Evolutionary conservation across 176 grass and related monocot species (phyloP).

Genomic region (Aegilops sharonensis): DNA sequence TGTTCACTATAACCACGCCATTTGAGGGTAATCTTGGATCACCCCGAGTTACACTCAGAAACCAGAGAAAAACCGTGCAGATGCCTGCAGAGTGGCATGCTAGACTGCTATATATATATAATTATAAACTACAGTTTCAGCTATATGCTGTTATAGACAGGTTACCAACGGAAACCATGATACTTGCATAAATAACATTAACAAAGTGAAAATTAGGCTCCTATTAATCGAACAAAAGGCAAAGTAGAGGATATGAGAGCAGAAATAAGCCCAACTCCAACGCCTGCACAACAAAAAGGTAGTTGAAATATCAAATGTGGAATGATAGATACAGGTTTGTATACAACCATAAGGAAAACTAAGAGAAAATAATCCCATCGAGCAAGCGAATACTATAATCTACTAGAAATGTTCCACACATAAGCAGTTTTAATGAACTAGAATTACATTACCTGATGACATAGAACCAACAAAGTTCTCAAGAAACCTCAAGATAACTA

Average conservation of each 20-base stretch:
- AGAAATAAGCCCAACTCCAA: constrained; percentile 66
- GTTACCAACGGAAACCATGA: neutral
- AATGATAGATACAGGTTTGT: neutral
- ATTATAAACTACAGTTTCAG: neutral
- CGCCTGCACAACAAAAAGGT: constrained; percentile 37
- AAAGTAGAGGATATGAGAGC: constrained; percentile 69
- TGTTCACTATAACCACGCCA: neutral
- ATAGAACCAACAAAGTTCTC: constrained; percentile 74
- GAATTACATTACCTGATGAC: constrained; percentile 51
- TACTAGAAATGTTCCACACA: neutral
- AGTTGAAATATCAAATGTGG: constrained; percentile 13
- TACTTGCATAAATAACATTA: neutral
- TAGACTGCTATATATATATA: neutral
- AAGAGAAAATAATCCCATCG: neutral
- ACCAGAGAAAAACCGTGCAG: neutral
- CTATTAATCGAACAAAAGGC: constrained; percentile 10
- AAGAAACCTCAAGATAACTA: constrained; percentile 61
- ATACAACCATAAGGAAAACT: neutral
- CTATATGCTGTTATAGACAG: neutral
- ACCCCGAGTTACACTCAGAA: neutral
- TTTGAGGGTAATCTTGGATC: neutral
- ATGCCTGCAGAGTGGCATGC: neutral
- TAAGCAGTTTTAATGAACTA: neutral
- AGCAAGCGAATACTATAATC: neutral
- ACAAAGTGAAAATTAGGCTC: neutral